phyloP scores from a whole-genome alignment of 78 protist species.

The Guillardia theta region DNA sequence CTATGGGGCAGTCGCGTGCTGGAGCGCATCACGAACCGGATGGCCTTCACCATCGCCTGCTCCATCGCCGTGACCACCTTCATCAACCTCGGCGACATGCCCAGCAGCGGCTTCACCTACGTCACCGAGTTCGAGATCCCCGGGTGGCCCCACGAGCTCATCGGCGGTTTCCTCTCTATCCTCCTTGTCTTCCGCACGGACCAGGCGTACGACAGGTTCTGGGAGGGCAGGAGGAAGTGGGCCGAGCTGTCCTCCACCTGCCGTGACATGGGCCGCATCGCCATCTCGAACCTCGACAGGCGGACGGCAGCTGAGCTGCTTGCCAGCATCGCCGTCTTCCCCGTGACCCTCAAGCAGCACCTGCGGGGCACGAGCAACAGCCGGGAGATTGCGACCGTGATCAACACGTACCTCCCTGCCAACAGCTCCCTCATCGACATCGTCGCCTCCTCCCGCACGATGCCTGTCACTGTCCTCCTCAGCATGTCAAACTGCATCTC shows the following conservation, averaged over 20 bases:
- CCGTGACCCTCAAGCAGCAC: conserved; percentile 26
- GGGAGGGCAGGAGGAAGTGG: conserved; percentile 32
- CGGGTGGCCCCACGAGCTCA: conserved; percentile 35
- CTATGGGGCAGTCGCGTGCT: background rate
- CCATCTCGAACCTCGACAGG: background rate
- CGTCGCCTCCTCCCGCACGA: background rate
- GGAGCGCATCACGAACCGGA: background rate
- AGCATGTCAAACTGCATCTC: background rate
- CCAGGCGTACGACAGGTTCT: conserved; percentile 30
- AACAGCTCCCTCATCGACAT: background rate
- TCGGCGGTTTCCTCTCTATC: conserved; percentile 31
- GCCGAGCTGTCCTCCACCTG: background rate
- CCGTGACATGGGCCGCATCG: background rate
- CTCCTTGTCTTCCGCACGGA: conserved; percentile 44
- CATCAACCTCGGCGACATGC: background rate
- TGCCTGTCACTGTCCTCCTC: background rate
- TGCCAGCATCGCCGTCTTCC: background rate
- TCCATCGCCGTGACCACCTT: background rate
- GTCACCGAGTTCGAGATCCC: background rate
- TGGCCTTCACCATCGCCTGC: conserved; percentile 12
- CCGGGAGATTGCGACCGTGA: background rate
- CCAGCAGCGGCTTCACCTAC: background rate
- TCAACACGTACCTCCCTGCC: conserved; percentile 22
- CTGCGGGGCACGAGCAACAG: conserved; percentile 15
- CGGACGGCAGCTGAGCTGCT: background rate